A percentile compares a stretch with the other conserved stretches of the same genome.
Conservation (phyloP, 1,139 yeast genomes). For the Blastobotrys indianensis region DNA sequence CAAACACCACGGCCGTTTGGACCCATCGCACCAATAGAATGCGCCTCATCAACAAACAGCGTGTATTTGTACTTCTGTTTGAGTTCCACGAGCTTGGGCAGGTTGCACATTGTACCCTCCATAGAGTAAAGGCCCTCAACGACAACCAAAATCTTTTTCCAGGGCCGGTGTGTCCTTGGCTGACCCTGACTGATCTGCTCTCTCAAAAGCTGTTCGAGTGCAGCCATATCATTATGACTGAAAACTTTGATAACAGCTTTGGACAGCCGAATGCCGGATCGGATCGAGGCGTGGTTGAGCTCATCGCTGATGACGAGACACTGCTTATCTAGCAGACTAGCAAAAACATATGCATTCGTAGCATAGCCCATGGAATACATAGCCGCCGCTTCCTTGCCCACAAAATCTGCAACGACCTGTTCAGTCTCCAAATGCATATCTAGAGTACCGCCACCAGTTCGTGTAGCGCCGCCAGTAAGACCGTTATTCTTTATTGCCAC, state of each 20-base stretch:
- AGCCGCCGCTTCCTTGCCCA: constrained; percentile 86
- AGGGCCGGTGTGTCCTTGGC: constrained; percentile 93
- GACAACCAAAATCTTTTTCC: constrained; percentile 89
- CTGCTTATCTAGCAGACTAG: constrained; percentile 76
- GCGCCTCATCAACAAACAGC: constrained; percentile 94
- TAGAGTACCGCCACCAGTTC: constrained; percentile 68
- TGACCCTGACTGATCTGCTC: constrained; percentile 95
- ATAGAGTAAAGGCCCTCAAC: constrained; percentile 95
- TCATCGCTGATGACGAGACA: constrained; percentile 92
- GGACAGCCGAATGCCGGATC: constrained; percentile 89
- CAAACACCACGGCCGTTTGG: constrained; percentile 91
- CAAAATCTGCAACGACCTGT: constrained; percentile 68
- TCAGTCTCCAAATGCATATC: constrained; percentile 75
- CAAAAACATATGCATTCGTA: constrained; percentile 87
- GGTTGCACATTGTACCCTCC: constrained; percentile 94
- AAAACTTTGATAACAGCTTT: constrained; percentile 92
- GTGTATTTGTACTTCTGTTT: constrained; percentile 85
- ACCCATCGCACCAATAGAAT: constrained; percentile 96
- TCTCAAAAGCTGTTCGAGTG: constrained; percentile 70
- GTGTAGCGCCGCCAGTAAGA: constrained; percentile 71
- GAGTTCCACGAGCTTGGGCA: constrained; percentile 69
- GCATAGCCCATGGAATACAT: constrained; percentile 93
- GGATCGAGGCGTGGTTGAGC: constrained; percentile 89
- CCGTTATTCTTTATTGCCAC: constrained; percentile 62
- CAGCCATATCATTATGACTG: constrained; percentile 85